Base-by-base conservation (phyloP, 768 basidiomycete genomes). In the Lentinula sp. region DNA sequence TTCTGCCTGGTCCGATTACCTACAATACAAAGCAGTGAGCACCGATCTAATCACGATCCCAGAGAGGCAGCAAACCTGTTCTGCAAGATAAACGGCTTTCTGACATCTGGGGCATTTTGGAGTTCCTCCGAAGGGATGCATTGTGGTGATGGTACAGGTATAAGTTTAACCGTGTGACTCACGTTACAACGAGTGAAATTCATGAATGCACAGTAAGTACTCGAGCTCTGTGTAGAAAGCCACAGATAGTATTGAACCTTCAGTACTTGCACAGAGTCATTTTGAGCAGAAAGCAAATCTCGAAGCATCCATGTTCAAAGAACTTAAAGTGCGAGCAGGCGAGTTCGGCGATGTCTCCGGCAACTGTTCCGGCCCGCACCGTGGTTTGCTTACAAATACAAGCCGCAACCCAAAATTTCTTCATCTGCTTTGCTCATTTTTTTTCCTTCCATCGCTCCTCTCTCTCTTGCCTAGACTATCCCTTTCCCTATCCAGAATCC, bases 1-100 rank as follows among this genome's bases (percentile, higher is more conserved):
- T 93, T 70, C 93, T 83, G 23, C 89, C 93, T 57, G 93, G 93
- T 18, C 93, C 93, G 78, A 95, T 85, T 34, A 83, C 84, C 89
- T 92, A 56, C 57, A 63, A 62, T 67, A 51, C 66, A 45, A 13
- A 23, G 53, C 34, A 52, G 56, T 31, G 18, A 61, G 32, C 1
- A 60, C 43, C 28, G 16, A 16, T 58, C 43, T 50, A 46, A 52
- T 34, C 34, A 35, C 18, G 18, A 46, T 37, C 57, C 13, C 40
- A 64, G 3, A 31, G n/a, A 15, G 13, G 10, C 18, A 39, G 71
- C 78, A 64, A 62, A 87, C 90, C 82, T 95, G 91, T 71, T 95
- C 93, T 56, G 92, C 93, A 62, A 88, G 89, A 73, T 95, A 95
- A 35, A 95, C 93, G 0, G 81, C 71, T 72, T 87, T 91, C 61